phyloP scores from a whole-genome alignment of 1,139 yeast species.

The Pichia norvegensis region DNA sequence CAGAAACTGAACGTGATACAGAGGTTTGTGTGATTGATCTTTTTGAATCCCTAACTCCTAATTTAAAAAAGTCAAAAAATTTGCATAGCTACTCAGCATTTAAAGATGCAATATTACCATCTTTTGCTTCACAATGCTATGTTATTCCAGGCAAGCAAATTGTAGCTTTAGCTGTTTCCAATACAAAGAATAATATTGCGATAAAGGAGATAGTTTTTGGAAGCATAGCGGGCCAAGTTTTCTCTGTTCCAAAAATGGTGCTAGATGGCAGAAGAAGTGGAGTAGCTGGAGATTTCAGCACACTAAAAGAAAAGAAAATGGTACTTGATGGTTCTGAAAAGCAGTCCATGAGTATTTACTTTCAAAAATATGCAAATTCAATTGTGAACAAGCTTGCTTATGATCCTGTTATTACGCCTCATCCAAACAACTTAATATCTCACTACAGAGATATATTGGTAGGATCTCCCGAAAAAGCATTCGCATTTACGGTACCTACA shows the following conservation, averaged over 20 bases:
- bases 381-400: slow-evolving; percentile 30
- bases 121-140: slow-evolving; percentile 47
- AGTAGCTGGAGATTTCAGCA: slow-evolving; percentile 13
- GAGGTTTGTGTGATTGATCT: slow-evolving; percentile 69
- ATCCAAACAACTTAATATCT: slow-evolving; percentile 19
- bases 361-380: slow-evolving; percentile 2
- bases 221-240: slow-evolving; percentile 55
- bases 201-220: slow-evolving; percentile 57
- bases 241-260: slow-evolving; percentile 60
- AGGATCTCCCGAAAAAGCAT: not conserved
- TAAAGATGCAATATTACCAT: slow-evolving; percentile 29
- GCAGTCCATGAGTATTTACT: not conserved
- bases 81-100: slow-evolving; percentile 26
- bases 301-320: not conserved
- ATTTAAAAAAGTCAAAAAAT: slow-evolving; percentile 29
- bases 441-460: slow-evolving; percentile 14
- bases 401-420: slow-evolving; percentile 49
- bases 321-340: not conserved
- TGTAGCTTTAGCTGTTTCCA: slow-evolving; percentile 45
- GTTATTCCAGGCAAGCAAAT: slow-evolving; percentile 49
- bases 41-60: slow-evolving; percentile 54
- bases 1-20: slow-evolving; percentile 42
- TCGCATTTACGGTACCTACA: slow-evolving; percentile 48
- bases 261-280: slow-evolving; percentile 49
- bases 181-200: slow-evolving; percentile 69